These are phyloP conservation scores for Uromyces viciae-fabae DNA, from an alignment of 1,284 basidiomycete genomes.

Conservation along the genomic window DNA sequence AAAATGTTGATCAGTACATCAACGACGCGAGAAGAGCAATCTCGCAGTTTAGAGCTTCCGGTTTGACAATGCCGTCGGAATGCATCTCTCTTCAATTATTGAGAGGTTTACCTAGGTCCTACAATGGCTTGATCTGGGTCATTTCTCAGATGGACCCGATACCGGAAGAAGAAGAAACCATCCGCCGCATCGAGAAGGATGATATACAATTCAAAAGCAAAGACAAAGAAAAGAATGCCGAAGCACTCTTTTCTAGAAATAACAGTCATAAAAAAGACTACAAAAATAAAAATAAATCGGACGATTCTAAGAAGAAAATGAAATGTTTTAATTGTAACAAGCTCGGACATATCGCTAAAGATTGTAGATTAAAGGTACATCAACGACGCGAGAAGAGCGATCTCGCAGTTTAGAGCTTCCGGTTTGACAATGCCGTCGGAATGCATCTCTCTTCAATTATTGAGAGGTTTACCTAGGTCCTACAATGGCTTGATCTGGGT, in stretches of 20 bases:
- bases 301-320: not conserved
- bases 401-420: not conserved
- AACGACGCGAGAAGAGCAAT: too few relatives aligned
- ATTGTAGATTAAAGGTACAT: not conserved
- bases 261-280: not conserved
- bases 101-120: too few relatives aligned
- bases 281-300: not conserved
- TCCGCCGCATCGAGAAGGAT: not conserved
- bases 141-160: not conserved
- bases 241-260: not conserved
- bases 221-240: not conserved
- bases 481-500: not conserved
- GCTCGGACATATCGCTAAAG: not conserved
- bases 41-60: not conserved
- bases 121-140: not conserved
- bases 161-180: not conserved
- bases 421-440: too few relatives aligned
- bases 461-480: too few relatives aligned
- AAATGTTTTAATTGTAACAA: not conserved
- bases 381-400: not conserved
- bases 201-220: not conserved
- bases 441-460: too few relatives aligned
- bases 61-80: too few relatives aligned
- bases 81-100: too few relatives aligned
- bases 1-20: too few relatives aligned